A percentile compares a stretch with the other conserved stretches of the same genome.
Evolutionary conservation across 1,284 basidiomycete species (phyloP).

Genomic region (Gomphus sp.): DNA sequence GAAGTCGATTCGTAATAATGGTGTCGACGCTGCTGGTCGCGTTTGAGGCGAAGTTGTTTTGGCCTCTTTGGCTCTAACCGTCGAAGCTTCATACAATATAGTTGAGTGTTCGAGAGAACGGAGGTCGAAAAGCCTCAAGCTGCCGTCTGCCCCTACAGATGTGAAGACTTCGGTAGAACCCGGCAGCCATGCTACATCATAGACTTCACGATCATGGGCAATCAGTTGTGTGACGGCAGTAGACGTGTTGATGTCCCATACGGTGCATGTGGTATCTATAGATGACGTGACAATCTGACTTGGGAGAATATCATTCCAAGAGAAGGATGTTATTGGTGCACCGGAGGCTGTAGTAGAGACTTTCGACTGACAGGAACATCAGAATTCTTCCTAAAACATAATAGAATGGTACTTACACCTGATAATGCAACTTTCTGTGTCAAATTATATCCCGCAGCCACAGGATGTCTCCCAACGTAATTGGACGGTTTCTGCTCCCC

Average conservation of each 20-base stretch:
- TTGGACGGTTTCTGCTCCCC: slow-evolving; percentile 45
- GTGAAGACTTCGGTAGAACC: slow-evolving; percentile 97
- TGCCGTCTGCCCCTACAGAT: slow-evolving; percentile 96
- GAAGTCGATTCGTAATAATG: slow-evolving; percentile 78
- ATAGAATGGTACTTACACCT: slow-evolving; percentile 52
- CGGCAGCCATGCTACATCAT: slow-evolving; percentile 97
- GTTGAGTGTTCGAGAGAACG: slow-evolving; percentile 96
- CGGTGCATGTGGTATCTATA: slow-evolving; percentile 92
- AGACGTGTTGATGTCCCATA: slow-evolving; percentile 95
- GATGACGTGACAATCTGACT: slow-evolving; percentile 90
- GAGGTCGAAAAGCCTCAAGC: slow-evolving; percentile 92
- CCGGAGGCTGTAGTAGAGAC: slow-evolving; percentile 73
- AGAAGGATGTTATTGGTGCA: slow-evolving; percentile 90
- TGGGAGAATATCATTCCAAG: slow-evolving; percentile 89
- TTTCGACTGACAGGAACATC: slow-evolving; percentile 56
- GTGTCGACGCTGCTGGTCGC: slow-evolving; percentile 68
- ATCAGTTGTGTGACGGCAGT: slow-evolving; percentile 97
- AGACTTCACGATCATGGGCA: slow-evolving; percentile 97
- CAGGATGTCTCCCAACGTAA: slow-evolving; percentile 63
- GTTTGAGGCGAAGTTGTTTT: slow-evolving; percentile 51
- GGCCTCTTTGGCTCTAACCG: slow-evolving; percentile 25
- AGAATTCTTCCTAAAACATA: slow-evolving; percentile 8
- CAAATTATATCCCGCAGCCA: slow-evolving; percentile 47
- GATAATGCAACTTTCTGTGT: slow-evolving; percentile 64
- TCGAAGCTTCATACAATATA: slow-evolving; percentile 92